Conservation (phyloP, 495 filamentous ascomycete species). For the Letharia columbiana region DNA sequence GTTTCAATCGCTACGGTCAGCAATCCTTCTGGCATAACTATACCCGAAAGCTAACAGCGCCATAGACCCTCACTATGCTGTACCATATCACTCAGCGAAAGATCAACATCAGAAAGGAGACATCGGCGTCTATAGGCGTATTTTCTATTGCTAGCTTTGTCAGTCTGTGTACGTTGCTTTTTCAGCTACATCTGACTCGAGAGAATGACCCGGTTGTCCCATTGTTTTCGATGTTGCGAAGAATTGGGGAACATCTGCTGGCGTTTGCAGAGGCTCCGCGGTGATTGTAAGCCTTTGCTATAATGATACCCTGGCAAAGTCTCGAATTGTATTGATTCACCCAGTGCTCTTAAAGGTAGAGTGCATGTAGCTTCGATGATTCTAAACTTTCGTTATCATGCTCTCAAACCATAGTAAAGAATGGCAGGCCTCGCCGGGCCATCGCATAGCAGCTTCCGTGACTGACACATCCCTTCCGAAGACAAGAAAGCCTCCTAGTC, state of each 20-base stretch:
- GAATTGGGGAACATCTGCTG: slow-evolving; percentile 38
- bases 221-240: slow-evolving; percentile 45
- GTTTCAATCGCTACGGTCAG: slow-evolving; percentile 71
- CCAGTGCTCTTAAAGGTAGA: background rate
- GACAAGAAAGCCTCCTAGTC: slow-evolving; percentile 1
- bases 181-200: slow-evolving; percentile 59
- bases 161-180: slow-evolving; percentile 60
- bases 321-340: background rate
- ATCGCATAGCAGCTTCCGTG: slow-evolving; percentile 2
- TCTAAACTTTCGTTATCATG: background rate
- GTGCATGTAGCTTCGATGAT: background rate
- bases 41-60: slow-evolving; percentile 2
- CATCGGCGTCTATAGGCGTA: slow-evolving; percentile 63
- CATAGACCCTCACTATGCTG: slow-evolving; percentile 61
- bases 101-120: slow-evolving; percentile 74
- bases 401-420: slow-evolving; percentile 16
- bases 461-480: slow-evolving; percentile 6
- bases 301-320: background rate
- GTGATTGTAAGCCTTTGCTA: background rate
- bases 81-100: slow-evolving; percentile 78
- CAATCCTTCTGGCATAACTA: slow-evolving; percentile 7
- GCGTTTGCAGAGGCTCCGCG: background rate
- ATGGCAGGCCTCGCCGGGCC: slow-evolving; percentile 11
- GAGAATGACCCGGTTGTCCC: slow-evolving; percentile 57
- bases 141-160: slow-evolving; percentile 69